Conservation (phyloP, 2,329 filamentous ascomycete genomes). For the Colletotrichum magnum region DNA sequence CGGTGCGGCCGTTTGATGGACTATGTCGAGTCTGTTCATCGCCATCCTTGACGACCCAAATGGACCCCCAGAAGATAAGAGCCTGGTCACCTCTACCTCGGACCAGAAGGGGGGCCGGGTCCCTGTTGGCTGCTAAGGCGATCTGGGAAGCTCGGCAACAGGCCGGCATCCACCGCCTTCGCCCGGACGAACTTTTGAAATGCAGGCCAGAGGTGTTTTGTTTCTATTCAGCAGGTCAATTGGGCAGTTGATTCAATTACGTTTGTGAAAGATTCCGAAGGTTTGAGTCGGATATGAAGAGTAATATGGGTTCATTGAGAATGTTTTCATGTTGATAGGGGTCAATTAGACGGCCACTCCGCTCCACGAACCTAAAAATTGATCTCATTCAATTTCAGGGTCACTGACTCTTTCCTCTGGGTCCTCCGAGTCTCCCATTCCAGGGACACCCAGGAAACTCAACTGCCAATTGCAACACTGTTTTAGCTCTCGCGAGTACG, state of each 20-base stretch:
- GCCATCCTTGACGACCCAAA: background rate
- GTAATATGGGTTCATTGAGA: background rate
- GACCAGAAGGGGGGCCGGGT: slow-evolving; percentile 1
- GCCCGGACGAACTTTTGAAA: slow-evolving; percentile 23
- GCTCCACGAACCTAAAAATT: slow-evolving; percentile 13
- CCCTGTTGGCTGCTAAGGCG: slow-evolving; percentile 11
- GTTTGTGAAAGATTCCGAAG: background rate
- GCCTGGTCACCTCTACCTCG: slow-evolving; percentile 15
- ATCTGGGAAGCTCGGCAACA: slow-evolving; percentile 19
- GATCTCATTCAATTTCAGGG: no score
- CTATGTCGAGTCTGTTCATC: background rate
- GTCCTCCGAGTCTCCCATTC: no score
- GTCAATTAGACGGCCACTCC: slow-evolving; percentile 11
- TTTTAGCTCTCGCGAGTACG: background rate
- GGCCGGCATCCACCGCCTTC: background rate
- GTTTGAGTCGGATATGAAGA: no score
- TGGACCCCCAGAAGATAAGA: slow-evolving; percentile 17
- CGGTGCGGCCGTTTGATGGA: background rate
- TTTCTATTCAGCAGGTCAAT: background rate
- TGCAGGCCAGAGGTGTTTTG: background rate
- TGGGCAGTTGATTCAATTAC: slow-evolving; percentile 1
- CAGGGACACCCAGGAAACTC: no score
- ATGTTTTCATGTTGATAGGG: background rate
- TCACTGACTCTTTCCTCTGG: background rate
- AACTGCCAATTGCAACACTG: no score